phyloP scores from a whole-genome alignment of 1,284 basidiomycete species.

The Pascua sp. region DNA sequence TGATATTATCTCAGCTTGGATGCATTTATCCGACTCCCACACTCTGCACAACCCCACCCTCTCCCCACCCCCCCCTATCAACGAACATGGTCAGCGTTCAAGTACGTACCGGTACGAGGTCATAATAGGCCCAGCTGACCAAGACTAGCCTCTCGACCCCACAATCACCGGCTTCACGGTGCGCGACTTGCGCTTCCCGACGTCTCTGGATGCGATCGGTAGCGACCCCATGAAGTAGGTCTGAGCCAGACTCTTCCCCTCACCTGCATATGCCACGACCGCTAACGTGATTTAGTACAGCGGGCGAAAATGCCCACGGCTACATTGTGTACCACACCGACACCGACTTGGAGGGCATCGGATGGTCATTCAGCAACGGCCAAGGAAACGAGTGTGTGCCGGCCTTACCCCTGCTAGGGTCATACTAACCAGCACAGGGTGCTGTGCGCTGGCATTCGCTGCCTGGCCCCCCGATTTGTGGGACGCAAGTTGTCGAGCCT shows the following conservation, averaged over 20 bases:
- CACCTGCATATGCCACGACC: too few species aligned
- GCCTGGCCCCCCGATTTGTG: constrained; percentile 25
- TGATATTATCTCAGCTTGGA: too few species aligned
- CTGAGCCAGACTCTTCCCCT: neutral
- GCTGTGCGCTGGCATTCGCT: constrained; percentile 23
- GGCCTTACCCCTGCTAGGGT: neutral
- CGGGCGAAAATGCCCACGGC: constrained; percentile 81
- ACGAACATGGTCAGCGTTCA: too few species aligned
- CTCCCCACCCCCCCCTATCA: too few species aligned
- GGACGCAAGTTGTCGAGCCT: constrained; percentile 21
- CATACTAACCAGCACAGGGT: constrained; percentile 10
- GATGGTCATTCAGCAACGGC: constrained; percentile 91
- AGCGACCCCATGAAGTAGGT: constrained; percentile 68
- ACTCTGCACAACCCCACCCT: too few species aligned
- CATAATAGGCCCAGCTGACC: too few species aligned
- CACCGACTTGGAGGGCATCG: constrained; percentile 66
- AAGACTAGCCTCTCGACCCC: constrained; percentile 8
- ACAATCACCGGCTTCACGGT: constrained; percentile 28
- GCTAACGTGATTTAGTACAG: constrained; percentile 62
- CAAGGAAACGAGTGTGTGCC: constrained; percentile 67
- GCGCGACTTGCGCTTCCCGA: constrained; percentile 62
- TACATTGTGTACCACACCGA: constrained; percentile 57
- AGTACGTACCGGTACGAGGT: too few species aligned
- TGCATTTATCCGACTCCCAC: too few species aligned
- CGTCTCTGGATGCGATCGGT: constrained; percentile 72